Conservation (phyloP, 1,284 basidiomycete genomes). For the Ceratorhiza oryzae-sativae region DNA sequence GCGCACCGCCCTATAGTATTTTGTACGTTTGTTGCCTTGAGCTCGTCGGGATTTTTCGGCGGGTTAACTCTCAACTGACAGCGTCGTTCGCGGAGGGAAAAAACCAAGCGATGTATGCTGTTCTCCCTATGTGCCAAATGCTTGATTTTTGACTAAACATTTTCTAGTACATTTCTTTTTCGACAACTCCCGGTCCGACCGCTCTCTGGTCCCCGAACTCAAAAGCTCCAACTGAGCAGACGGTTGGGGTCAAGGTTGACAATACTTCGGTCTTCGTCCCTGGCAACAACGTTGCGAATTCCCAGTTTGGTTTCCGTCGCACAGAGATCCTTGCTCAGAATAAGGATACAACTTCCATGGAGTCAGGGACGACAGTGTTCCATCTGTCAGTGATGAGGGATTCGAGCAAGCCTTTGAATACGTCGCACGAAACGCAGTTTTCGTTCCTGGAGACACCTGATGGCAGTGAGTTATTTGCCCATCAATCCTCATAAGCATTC, state of each 20-base stretch:
- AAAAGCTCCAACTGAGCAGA: slow-evolving; percentile 54
- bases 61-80: background rate
- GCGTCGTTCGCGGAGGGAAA: slow-evolving; percentile 61
- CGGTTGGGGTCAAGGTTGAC: slow-evolving; percentile 49
- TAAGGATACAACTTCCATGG: slow-evolving; percentile 35
- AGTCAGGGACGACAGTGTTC: slow-evolving; percentile 41
- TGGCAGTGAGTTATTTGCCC: slow-evolving; percentile 48
- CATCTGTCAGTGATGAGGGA: slow-evolving; percentile 41
- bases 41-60: too few species aligned
- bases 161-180: background rate
- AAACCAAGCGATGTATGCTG: slow-evolving; percentile 41
- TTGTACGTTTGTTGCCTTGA: background rate
- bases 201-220: background rate
- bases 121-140: background rate
- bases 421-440: slow-evolving; percentile 58
- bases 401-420: slow-evolving; percentile 51
- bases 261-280: slow-evolving; percentile 43
- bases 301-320: slow-evolving; percentile 43
- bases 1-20: background rate
- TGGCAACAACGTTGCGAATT: slow-evolving; percentile 42
- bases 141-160: background rate
- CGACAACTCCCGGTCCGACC: background rate
- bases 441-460: slow-evolving; percentile 67
- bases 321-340: slow-evolving; percentile 43
- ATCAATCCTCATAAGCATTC: background rate